Conservation (phyloP, 2,329 filamentous ascomycete species). For the Epichloe brachyelytri region DNA sequence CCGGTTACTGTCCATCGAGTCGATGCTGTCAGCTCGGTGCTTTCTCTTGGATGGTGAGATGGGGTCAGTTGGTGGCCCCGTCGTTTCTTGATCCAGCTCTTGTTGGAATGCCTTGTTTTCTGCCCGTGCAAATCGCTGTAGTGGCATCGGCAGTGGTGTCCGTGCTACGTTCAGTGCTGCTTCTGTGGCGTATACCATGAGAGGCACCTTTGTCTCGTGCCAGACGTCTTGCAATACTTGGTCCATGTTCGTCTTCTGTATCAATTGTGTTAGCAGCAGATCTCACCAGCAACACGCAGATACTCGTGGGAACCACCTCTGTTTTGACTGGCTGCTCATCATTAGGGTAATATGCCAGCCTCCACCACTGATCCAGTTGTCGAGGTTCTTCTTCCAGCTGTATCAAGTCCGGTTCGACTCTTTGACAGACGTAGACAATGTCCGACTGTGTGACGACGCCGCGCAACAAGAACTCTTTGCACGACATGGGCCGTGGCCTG, state of each 20-base stretch:
- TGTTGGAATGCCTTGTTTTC: conserved; percentile 40
- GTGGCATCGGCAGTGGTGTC: conserved; percentile 23
- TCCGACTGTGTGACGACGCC: conserved; percentile 35
- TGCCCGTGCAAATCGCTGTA: conserved; percentile 33
- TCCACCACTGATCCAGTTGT: conserved; percentile 42
- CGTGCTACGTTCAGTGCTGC: conserved; percentile 25
- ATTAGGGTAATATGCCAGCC: conserved; percentile 29
- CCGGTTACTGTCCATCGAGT: conserved; percentile 33
- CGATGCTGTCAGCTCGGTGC: conserved; percentile 30
- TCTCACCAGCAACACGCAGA: background rate
- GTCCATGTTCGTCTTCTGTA: conserved; percentile 37
- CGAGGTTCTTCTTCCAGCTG: conserved; percentile 24
- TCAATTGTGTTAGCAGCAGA: background rate
- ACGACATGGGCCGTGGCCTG: conserved; percentile 24
- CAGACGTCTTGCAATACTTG: conserved; percentile 33
- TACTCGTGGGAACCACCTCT: conserved; percentile 27
- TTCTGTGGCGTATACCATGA: conserved; percentile 43
- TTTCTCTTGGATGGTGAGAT: conserved; percentile 33
- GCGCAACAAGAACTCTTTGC: conserved; percentile 36
- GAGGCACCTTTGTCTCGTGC: conserved; percentile 32
- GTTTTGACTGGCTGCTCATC: conserved; percentile 30
- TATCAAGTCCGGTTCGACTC: conserved; percentile 27
- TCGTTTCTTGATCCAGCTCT: conserved; percentile 30
- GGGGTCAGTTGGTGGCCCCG: conserved; percentile 19
- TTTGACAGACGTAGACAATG: conserved; percentile 37